Conservation (phyloP, 441 rosid species). For the Macaranga tanarius region DNA sequence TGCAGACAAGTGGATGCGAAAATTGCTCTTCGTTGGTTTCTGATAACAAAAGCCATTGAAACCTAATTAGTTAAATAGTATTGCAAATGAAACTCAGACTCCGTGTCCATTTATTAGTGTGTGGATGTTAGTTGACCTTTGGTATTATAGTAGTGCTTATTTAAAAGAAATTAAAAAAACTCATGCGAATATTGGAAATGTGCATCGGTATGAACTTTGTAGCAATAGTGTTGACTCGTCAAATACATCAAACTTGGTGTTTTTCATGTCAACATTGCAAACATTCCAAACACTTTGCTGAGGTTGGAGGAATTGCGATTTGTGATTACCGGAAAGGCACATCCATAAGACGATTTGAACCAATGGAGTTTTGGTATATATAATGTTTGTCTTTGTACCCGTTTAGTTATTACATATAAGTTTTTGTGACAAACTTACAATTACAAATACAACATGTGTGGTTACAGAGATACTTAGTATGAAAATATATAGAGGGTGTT, state of each 20-base stretch:
- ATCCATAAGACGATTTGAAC: slow-evolving; percentile 69
- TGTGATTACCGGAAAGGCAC: slow-evolving; percentile 62
- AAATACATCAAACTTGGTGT: slow-evolving; percentile 1
- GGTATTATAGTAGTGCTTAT: too few relatives aligned
- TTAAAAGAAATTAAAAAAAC: too few relatives aligned
- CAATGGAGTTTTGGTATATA: slow-evolving; percentile 73
- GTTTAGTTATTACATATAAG: background rate
- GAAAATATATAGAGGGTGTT: background rate
- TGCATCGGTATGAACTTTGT: background rate
- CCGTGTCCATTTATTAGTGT: too few relatives aligned
- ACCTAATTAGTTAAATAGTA: too few relatives aligned
- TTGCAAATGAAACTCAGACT: too few relatives aligned
- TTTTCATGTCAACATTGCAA: slow-evolving; percentile 64
- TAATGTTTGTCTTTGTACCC: slow-evolving; percentile 19
- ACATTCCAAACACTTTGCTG: slow-evolving; percentile 62
- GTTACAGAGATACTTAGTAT: background rate
- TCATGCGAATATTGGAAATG: too few relatives aligned
- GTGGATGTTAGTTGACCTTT: too few relatives aligned
- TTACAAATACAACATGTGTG: background rate
- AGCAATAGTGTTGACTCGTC: slow-evolving; percentile 5
- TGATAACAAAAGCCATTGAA: too few relatives aligned
- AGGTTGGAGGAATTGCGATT: slow-evolving; percentile 79
- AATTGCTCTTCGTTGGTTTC: too few relatives aligned
- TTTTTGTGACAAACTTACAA: background rate
- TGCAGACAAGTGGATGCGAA: too few relatives aligned